These are phyloP conservation scores for Trichoderma erinaceum DNA, from an alignment of 495 filamentous ascomycete genomes.

Conservation along the genomic window DNA sequence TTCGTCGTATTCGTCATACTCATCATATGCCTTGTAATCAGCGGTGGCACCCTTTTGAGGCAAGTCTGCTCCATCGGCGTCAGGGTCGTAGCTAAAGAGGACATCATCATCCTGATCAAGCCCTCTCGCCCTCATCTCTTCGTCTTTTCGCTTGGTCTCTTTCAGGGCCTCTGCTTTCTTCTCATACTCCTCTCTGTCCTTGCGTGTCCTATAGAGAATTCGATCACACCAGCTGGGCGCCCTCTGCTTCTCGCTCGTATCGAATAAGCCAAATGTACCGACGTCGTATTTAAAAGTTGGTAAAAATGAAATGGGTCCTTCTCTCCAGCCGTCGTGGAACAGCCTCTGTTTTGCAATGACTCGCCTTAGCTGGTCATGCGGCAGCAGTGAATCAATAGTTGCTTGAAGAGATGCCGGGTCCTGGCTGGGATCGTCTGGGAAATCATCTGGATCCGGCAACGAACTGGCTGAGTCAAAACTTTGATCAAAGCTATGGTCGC, in stretches of 20 bases:
- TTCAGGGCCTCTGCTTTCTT: slow-evolving; percentile 56
- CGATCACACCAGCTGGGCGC: slow-evolving; percentile 97
- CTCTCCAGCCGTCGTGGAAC: slow-evolving; percentile 86
- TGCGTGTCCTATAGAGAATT: slow-evolving; percentile 77
- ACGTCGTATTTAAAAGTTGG: slow-evolving; percentile 97
- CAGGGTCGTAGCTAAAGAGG: slow-evolving; percentile 85
- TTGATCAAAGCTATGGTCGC: slow-evolving; percentile 23
- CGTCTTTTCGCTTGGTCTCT: slow-evolving; percentile 62
- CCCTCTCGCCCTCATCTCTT: slow-evolving; percentile 76
- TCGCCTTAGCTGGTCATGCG: slow-evolving; percentile 80
- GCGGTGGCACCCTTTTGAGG: slow-evolving; percentile 32
- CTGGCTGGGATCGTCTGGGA: slow-evolving; percentile 42
- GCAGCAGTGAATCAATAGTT: slow-evolving; percentile 75
- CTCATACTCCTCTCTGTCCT: slow-evolving; percentile 66
- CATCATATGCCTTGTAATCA: slow-evolving; percentile 60
- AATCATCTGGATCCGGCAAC: slow-evolving; percentile 51
- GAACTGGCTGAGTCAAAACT: slow-evolving; percentile 31
- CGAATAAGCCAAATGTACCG: slow-evolving; percentile 87
- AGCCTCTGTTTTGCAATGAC: slow-evolving; percentile 68
- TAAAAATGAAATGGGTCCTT: slow-evolving; percentile 81
- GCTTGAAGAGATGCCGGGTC: slow-evolving; percentile 64
- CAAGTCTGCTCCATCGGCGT: slow-evolving; percentile 53
- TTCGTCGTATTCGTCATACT: slow-evolving; percentile 58
- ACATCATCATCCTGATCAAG: slow-evolving; percentile 79
- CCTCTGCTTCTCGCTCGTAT: slow-evolving; percentile 88